Evolutionary conservation across 495 filamentous ascomycete genomes (phyloP).

Genomic region (Thermochaetoides thermophila): DNA sequence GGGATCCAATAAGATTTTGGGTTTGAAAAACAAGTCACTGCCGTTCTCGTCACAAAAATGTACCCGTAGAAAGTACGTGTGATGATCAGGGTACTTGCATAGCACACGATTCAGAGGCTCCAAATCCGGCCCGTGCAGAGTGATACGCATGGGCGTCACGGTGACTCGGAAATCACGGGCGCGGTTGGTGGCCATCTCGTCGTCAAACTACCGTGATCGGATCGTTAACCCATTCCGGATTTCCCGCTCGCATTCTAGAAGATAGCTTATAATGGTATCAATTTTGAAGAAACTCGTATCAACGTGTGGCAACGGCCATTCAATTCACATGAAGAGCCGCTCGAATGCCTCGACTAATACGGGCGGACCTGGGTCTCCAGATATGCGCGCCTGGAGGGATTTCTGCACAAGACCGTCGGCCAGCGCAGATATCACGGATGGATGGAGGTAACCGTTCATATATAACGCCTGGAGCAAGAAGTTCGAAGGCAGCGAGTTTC

Average conservation of each 20-base stretch:
- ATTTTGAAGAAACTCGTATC: constrained; percentile 30
- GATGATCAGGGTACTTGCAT: constrained; percentile 47
- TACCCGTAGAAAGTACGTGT: constrained; percentile 54
- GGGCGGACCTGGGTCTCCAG: constrained; percentile 7
- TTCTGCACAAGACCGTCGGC: constrained; percentile 10
- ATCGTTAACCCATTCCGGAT: constrained; percentile 11
- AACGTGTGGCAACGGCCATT: constrained; percentile 32
- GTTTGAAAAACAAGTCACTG: constrained; percentile 42
- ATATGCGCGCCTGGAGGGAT: constrained; percentile 3
- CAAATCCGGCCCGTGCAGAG: constrained; percentile 52
- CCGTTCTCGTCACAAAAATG: constrained; percentile 57
- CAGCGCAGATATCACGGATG: constrained; percentile 24
- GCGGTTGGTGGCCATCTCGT: constrained; percentile 5
- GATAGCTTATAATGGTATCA: constrained; percentile 25
- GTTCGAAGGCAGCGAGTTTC: constrained; percentile 16
- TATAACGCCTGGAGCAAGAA: constrained; percentile 39
- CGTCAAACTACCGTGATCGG: too few species aligned
- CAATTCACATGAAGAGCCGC: constrained; percentile 31
- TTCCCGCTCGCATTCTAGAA: constrained; percentile 26
- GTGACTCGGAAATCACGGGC: constrained; percentile 33
- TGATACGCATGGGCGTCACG: constrained; percentile 55
- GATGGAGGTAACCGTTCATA: constrained; percentile 36
- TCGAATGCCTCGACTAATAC: constrained; percentile 32
- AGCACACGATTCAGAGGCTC: constrained; percentile 64
- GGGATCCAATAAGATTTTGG: constrained; percentile 33